phyloP scores from a whole-genome alignment of 805 yeast genomes.

The Yarrowia sp. region DNA sequence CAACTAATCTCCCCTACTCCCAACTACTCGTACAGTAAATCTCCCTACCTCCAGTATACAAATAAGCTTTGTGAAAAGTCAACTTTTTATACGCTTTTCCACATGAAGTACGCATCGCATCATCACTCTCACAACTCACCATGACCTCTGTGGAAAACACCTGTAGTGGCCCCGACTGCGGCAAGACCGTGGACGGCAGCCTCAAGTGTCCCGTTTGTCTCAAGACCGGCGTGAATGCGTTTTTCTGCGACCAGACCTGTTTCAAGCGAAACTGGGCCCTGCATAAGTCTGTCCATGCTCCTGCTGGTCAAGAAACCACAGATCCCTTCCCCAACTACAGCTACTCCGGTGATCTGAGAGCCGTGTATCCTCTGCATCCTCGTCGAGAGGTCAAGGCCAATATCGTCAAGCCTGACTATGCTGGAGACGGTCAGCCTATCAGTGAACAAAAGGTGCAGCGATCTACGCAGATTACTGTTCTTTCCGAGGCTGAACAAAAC shows the following conservation, averaged over 20 bases:
- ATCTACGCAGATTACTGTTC: constrained; percentile 58
- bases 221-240: constrained; percentile 57
- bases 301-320: constrained; percentile 49
- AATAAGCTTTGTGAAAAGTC: not conserved
- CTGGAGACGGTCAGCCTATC: constrained; percentile 71
- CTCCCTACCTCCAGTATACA: too few species aligned
- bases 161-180: constrained; percentile 83
- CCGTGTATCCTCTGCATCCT: constrained; percentile 77
- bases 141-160: constrained; percentile 28
- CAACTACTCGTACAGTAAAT: too few species aligned
- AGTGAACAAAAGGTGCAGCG: constrained; percentile 73
- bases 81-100: not conserved
- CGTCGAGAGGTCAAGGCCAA: constrained; percentile 67
- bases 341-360: constrained; percentile 71
- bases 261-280: constrained; percentile 54
- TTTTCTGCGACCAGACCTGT: constrained; percentile 81
- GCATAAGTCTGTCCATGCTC: constrained; percentile 74
- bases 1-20: too few species aligned
- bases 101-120: too few species aligned
- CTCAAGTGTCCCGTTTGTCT: constrained; percentile 91
- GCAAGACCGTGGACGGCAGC: constrained; percentile 65
- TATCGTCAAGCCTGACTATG: constrained; percentile 79
- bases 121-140: not conserved
- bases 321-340: constrained; percentile 82
- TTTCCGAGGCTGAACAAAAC: constrained; percentile 64